Percentiles rank a stretch among this genome's conserved stretches.
Conservation (phyloP, 2,329 filamentous ascomycete genomes). For the Parastagonospora avenae region DNA sequence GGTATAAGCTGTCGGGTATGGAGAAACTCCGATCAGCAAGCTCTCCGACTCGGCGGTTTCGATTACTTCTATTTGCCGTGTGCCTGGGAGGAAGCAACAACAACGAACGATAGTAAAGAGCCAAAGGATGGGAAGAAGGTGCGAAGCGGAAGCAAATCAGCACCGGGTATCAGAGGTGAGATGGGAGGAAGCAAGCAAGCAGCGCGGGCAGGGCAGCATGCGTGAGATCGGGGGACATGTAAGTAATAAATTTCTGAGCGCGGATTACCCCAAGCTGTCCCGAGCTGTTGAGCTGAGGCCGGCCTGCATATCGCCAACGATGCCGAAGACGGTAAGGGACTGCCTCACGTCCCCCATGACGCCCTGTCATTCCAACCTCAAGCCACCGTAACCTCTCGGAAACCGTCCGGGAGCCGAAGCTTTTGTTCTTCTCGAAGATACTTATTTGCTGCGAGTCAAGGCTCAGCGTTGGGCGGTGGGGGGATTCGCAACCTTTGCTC, state of each 20-base stretch:
- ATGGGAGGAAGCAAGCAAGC: slow-evolving; percentile 8
- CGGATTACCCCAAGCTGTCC: slow-evolving; percentile 38
- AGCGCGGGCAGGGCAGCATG: slow-evolving; percentile 7
- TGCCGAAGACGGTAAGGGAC: slow-evolving; percentile 32
- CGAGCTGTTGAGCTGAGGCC: slow-evolving; percentile 46
- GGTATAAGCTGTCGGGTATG: slow-evolving; percentile 13
- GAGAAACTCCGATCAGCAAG: background rate
- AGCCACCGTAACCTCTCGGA: slow-evolving; percentile 22
- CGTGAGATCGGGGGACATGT: slow-evolving; percentile 11
- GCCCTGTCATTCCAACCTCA: slow-evolving; percentile 20
- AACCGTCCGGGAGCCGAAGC: slow-evolving; percentile 18
- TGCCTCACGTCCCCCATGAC: slow-evolving; percentile 19
- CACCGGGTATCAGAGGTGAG: slow-evolving; percentile 8
- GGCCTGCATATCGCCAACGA: slow-evolving; percentile 33
- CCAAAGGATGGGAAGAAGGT: slow-evolving; percentile 3
- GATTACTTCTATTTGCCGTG: background rate
- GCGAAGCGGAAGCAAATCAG: slow-evolving; percentile 15
- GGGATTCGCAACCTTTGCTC: background rate
- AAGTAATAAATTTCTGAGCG: slow-evolving; percentile 34
- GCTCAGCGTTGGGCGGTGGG: background rate
- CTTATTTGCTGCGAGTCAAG: background rate
- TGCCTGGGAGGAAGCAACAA: slow-evolving; percentile 19
- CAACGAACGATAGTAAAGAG: slow-evolving; percentile 14
- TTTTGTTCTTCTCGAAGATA: slow-evolving; percentile 1
- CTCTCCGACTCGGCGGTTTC: background rate